Percentiles rank a stretch among this genome's conserved stretches.
Evolutionary conservation across 2,329 filamentous ascomycete genomes (phyloP).

Genomic region (Aspergillaceae sp.): DNA sequence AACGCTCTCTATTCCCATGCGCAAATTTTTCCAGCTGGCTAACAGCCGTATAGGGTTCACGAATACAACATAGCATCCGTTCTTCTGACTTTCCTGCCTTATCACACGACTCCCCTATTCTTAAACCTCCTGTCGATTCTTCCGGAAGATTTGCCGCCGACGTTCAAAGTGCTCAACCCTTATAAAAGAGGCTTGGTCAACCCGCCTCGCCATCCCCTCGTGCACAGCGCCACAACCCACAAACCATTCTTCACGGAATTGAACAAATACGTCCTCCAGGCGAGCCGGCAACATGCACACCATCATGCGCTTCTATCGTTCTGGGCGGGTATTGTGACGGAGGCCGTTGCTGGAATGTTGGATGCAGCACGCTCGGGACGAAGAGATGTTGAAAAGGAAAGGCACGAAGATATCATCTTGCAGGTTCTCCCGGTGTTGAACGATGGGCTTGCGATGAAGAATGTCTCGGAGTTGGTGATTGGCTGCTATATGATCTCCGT

Average conservation of each 20-base stretch:
- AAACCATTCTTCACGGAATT: constrained; percentile 65
- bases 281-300: constrained; percentile 62
- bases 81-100: constrained; percentile 82
- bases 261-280: constrained; percentile 69
- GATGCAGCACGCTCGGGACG: constrained; percentile 69
- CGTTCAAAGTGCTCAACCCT: constrained; percentile 76
- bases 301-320: constrained; percentile 75
- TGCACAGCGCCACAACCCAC: constrained; percentile 75
- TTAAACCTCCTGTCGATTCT: constrained; percentile 79
- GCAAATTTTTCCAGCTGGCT: constrained; percentile 4
- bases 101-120: constrained; percentile 80
- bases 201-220: constrained; percentile 70
- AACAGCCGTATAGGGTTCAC: constrained; percentile 57
- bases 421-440: constrained; percentile 62
- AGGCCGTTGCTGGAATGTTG: constrained; percentile 74
- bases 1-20: neutral
- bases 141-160: constrained; percentile 60
- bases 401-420: constrained; percentile 68
- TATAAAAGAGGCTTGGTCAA: constrained; percentile 70
- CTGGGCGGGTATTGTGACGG: constrained; percentile 81
- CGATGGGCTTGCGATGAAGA: constrained; percentile 65
- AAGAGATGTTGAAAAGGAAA: constrained; percentile 65
- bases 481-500: constrained; percentile 87
- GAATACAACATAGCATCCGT: constrained; percentile 76
- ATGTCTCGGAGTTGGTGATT: constrained; percentile 69